Evolutionary conservation across 2,329 filamentous ascomycete species (phyloP).

Genomic region (Rosellinia necatrix): DNA sequence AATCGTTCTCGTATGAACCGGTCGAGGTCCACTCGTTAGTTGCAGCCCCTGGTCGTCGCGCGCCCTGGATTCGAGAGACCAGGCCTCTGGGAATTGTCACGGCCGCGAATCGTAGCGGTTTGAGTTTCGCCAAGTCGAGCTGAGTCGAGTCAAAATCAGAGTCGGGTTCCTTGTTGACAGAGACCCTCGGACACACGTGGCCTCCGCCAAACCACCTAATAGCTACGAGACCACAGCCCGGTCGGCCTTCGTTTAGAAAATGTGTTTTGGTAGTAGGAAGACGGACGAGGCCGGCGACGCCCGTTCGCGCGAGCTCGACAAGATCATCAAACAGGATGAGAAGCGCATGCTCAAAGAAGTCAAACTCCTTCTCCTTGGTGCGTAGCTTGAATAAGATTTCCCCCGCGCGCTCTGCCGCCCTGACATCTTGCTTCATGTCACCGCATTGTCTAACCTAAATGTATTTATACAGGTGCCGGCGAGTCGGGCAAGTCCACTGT

Average conservation of each 20-base stretch:
- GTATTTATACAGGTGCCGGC: slow-evolving; percentile 71
- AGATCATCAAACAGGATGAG: slow-evolving; percentile 82
- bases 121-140: slow-evolving; percentile 6
- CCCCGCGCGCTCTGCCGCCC: slow-evolving; percentile 18
- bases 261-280: slow-evolving; percentile 68
- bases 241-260: slow-evolving; percentile 38
- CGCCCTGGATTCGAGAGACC: not conserved
- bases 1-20: slow-evolving; percentile 8
- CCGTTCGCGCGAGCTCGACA: slow-evolving; percentile 80
- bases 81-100: not conserved
- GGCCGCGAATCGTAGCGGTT: slow-evolving; percentile 4
- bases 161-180: not conserved
- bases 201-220: slow-evolving; percentile 1
- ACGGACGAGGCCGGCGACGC: slow-evolving; percentile 54
- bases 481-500: slow-evolving; percentile 97
- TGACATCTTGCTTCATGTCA: slow-evolving; percentile 27
- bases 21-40: slow-evolving; percentile 3
- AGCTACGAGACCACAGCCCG: slow-evolving; percentile 12
- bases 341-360: slow-evolving; percentile 86
- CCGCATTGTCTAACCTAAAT: slow-evolving; percentile 32
- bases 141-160: slow-evolving; percentile 3
- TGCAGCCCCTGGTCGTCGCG: slow-evolving; percentile 5
- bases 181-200: slow-evolving; percentile 7
- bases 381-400: slow-evolving; percentile 38
- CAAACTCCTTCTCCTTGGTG: slow-evolving; percentile 92